Base-by-base conservation (phyloP, 352 stramenopile species). In the Phytophthora hibernalis region DNA sequence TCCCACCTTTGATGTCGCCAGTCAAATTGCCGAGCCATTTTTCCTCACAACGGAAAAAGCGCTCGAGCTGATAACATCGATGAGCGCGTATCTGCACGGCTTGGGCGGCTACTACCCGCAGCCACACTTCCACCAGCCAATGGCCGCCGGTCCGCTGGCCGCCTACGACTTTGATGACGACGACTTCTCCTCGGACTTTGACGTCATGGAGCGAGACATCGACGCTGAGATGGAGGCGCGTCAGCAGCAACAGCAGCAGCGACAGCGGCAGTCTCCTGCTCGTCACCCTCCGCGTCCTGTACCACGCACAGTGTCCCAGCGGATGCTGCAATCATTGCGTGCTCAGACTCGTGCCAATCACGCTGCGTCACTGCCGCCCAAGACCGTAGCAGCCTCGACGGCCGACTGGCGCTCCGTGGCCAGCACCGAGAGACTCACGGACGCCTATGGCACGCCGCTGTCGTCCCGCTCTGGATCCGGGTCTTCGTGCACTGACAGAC, bases 181-280 rank as follows among this genome's bases (percentile, higher is more conserved):
- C 28, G 72, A 71, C 18, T 77, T 74, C 42, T 86, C 83, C 28
- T 89, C 80, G 45, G 78, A 86, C 54, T 82, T 89, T 61, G 80
- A 89, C 51, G 74, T 83, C 15, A 63, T 88, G 22, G 82, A 92
- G 68, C 74, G 84, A 12, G 84, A 91, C 55, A 88, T 90, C 15
- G 84, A 92, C 71, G 56, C 86, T 28, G 82, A 91, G 61, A 92
- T 92, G 43, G 80, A 92, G 54, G 81, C 80, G 47, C 79, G 79
- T 22, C 70, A 83, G 42, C 79, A 70, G 20, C 62, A 24, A 44
- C 24, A 64, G 11, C 30, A 44, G 15, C 28, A 30, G 13, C 47
- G 13, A 22, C 2, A 12, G 11, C 11, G 11, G 33, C 30, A 49
- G 26, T 31, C 26, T 3, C 26, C 26, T 31, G 5, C 26, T 31